Base-by-base conservation (phyloP, 495 filamentous ascomycete species). In the Talaromyces proteolyticus region DNA sequence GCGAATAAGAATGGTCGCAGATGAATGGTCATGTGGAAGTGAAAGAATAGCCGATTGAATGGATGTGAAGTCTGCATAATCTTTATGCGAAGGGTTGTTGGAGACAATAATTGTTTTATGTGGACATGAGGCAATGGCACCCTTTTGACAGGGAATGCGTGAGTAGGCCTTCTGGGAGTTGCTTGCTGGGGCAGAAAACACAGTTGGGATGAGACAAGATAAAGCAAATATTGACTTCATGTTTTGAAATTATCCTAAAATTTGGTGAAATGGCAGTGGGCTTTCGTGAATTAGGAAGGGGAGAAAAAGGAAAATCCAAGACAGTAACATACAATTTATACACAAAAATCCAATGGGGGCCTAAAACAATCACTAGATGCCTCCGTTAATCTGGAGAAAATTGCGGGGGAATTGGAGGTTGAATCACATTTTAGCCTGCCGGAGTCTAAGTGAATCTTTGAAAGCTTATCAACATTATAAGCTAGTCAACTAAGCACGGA, bases 1-100 rank as follows among this genome's bases (percentile, higher is more conserved):
- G 2, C 71, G 66, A 51, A 82, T 74, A 29, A 83, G 70, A 56
- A 82, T 81, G 8, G 70, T 73, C 48, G 72, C 64, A 3, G 72
- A 56, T 34, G 64, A 64, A 26, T 64, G 70, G 55, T 78, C 73
- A 43, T 76, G 65, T 3, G 77, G 77, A 6, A 82, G 63, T 26
- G 78, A 77, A 44, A 65, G 56, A 21, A 82, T 73, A 44, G 80
- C 80, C 22, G 61, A 59, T 54, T 77, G 77, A 52, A 81, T 66
- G 17, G 70, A 73, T 21, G 56, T 58, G 63, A 77, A 80, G n/a
- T 70, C 36, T 11, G 72, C 65, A 6, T 34, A 19, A 3, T 47
- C 20, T 17, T 14, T n/a, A 37, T 42, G 16, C 8, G 45, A 47
- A 20, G 29, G 17, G 6, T 52, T 55, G 10, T 59, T 57, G 20